phyloP scores from a whole-genome alignment of 768 basidiomycete genomes.

The Trametes maxima region DNA sequence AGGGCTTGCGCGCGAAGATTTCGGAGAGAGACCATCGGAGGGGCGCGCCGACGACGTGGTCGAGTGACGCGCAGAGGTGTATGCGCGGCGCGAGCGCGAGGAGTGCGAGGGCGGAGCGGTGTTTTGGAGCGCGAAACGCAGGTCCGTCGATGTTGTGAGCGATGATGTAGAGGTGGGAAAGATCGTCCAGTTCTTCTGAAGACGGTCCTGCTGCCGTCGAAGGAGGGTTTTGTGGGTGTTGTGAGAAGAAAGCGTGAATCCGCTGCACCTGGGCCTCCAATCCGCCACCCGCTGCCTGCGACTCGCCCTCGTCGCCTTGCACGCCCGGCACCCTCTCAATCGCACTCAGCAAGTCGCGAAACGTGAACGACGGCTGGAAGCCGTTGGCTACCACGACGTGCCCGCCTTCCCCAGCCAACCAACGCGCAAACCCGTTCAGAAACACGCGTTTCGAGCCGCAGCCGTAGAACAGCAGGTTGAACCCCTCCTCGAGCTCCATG shows the following conservation, averaged over 20 bases:
- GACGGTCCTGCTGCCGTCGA: background rate
- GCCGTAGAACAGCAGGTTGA: conserved; percentile 88
- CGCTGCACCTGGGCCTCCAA: conserved; percentile 65
- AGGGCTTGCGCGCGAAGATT: conserved; percentile 39
- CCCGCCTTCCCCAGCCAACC: conserved; percentile 36
- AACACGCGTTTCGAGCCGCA: conserved; percentile 82
- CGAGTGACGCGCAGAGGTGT: conserved; percentile 83
- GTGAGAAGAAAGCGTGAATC: conserved; percentile 64
- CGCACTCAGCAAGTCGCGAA: conserved; percentile 48
- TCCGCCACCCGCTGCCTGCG: conserved; percentile 39
- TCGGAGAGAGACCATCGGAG: conserved; percentile 83
- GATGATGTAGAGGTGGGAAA: conserved; percentile 67
- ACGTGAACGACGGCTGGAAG: conserved; percentile 27
- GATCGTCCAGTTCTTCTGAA: conserved; percentile 28
- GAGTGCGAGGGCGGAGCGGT: conserved; percentile 66
- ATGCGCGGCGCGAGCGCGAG: conserved; percentile 76
- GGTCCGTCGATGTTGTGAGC: conserved; percentile 89
- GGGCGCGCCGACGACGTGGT: conserved; percentile 77
- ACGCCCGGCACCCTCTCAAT: conserved; percentile 48
- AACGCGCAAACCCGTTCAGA: conserved; percentile 73
- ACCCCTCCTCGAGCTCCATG: conserved; percentile 77
- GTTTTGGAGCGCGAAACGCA: conserved; percentile 62
- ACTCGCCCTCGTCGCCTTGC: conserved; percentile 37
- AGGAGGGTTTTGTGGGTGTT: background rate
- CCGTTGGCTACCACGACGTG: conserved; percentile 28